Evolutionary conservation across 2,329 filamentous ascomycete genomes (phyloP), one percentile per base, ranked within the genome.

Genomic region (Fonsecaea nubica): DNA sequence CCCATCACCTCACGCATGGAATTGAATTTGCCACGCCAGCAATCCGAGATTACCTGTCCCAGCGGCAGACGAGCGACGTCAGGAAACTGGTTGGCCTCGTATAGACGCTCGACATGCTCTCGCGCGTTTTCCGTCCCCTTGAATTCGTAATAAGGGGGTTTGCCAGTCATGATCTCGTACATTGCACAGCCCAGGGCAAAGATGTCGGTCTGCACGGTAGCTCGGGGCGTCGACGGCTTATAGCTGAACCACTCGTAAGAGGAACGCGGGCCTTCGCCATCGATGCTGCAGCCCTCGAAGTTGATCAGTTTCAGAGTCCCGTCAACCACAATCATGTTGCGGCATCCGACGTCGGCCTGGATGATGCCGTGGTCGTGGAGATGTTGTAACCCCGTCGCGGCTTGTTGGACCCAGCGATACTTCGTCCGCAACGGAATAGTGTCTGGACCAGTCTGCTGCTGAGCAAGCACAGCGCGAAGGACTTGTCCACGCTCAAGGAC

Each of bases 111-210:
- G 42, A 56, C 60, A 40, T 32, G 50, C 40, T 55, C 60, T 57
- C 35, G 52, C 30, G 48, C 60, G 60, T 55, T 21, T 45, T 63
- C 56, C 33, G 42, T 36, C 18, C 50, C 32, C 32, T 63, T 63
- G 32, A 40, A 9, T 13, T 40, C 38, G 15, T 40, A 4, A 13
- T 40, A 13, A 3, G 38, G 38, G 38, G 38, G 38, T 5, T 13
- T 40, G 38, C 38, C 38, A 10, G 60, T 62, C n/a, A 72, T 69
- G 38, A 73, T 68, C 25, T 67, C 62, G 55, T 72, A 72, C 7
- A 73, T 71, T 2, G 69, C 64, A 53, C 69, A 72, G 21, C 72
- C 71, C 25, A 72, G 57, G 15, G 72, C 72, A 61, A 73, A 70
- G n/a, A 73, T 58, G 63, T 72, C 72, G 48, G 72, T 72, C 25